A percentile compares a stretch with the other conserved stretches of the same genome.
phyloP scores from a whole-genome alignment of 2,329 filamentous ascomycete genomes.

The Arthrobotrys sinensis region DNA sequence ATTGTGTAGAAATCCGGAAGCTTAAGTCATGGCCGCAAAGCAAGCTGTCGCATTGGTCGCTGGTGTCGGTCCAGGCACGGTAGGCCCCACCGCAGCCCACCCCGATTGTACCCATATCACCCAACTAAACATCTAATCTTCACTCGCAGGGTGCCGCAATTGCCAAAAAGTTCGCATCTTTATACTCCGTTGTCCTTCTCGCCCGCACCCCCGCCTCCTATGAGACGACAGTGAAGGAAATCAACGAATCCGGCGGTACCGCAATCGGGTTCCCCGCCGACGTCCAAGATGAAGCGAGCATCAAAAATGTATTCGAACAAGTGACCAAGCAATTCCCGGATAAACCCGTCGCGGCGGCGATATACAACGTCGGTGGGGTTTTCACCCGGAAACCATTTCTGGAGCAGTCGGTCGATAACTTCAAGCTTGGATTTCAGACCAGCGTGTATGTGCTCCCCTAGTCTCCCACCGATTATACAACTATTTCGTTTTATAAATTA shows the following conservation, averaged over 20 bases:
- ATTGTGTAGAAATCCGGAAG: not conserved
- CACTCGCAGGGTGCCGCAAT: slow-evolving; percentile 68
- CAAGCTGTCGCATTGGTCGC: slow-evolving; percentile 74
- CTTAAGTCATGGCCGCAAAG: slow-evolving; percentile 58
- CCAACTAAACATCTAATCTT: slow-evolving; percentile 7
- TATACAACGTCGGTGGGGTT: slow-evolving; percentile 78
- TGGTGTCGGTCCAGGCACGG: slow-evolving; percentile 80
- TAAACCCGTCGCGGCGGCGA: slow-evolving; percentile 75
- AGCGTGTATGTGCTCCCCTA: slow-evolving; percentile 70
- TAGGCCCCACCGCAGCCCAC: not conserved
- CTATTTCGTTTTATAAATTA: not conserved
- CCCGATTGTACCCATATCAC: not conserved
- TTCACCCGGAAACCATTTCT: slow-evolving; percentile 74
- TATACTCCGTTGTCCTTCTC: slow-evolving; percentile 82
- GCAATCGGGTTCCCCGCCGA: slow-evolving; percentile 81
- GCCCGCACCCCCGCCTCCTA: slow-evolving; percentile 78
- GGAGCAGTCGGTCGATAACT: slow-evolving; percentile 72
- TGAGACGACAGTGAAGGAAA: slow-evolving; percentile 77
- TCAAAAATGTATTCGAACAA: slow-evolving; percentile 75
- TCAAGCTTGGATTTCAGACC: slow-evolving; percentile 69
- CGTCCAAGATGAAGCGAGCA: slow-evolving; percentile 71
- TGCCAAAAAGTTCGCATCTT: slow-evolving; percentile 74
- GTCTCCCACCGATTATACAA: slow-evolving; percentile 42
- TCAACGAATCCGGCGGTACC: slow-evolving; percentile 77
- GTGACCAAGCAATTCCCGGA: slow-evolving; percentile 75